Conservation (phyloP, 2,329 filamentous ascomycete genomes). For the Ophiostoma perfectum region DNA sequence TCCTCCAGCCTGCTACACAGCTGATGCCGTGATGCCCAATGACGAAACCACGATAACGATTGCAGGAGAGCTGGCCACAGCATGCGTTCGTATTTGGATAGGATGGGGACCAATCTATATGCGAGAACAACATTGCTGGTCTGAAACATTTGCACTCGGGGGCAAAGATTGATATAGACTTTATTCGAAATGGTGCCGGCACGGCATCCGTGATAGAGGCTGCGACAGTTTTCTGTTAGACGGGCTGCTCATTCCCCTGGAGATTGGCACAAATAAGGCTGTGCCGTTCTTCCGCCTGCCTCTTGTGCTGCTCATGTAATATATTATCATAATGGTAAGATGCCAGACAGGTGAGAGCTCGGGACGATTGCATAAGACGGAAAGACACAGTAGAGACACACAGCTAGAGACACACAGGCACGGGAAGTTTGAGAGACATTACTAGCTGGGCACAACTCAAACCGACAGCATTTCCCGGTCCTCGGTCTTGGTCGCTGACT, state of each 20-base stretch:
- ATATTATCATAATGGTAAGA: too few relatives aligned
- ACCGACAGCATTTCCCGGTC: background rate
- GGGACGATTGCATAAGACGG: background rate
- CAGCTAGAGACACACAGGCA: background rate
- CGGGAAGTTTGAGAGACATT: background rate
- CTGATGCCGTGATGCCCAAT: conserved; percentile 2
- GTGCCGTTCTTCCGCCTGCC: background rate
- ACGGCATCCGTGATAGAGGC: background rate
- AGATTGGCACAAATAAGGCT: background rate
- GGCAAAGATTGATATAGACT: too few relatives aligned
- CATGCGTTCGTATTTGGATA: background rate
- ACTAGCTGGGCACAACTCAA: too few relatives aligned
- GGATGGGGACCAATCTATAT: too few relatives aligned
- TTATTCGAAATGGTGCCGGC: too few relatives aligned
- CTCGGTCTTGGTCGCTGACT: conserved; percentile 1
- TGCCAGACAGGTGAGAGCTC: background rate
- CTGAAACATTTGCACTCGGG: too few relatives aligned
- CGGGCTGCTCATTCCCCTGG: background rate
- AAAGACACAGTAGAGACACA: background rate
- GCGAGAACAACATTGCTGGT: too few relatives aligned
- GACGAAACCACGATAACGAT: conserved; percentile 11
- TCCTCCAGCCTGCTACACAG: conserved; percentile 5
- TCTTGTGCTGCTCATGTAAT: background rate
- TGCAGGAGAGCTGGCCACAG: conserved; percentile 1
- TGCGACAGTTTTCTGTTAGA: background rate